Evolutionary conservation across 2,329 filamentous ascomycete species (phyloP).

Genomic region (Cylindrodendrum hubeiense): DNA sequence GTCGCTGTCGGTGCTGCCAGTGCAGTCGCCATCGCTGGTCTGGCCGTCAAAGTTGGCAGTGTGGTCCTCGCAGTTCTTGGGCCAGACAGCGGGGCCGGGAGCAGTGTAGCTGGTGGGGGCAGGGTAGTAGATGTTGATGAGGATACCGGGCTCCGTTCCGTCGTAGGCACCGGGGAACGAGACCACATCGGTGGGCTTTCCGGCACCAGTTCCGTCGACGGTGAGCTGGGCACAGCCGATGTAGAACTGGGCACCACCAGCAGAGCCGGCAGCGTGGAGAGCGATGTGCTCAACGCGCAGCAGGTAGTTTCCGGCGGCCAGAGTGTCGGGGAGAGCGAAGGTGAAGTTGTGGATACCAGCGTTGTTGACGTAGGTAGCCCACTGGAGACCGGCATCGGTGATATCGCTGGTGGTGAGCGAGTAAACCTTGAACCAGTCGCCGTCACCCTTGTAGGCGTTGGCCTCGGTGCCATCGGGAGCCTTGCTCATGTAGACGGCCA

Average conservation of each 20-base stretch:
- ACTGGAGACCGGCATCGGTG: slow-evolving; percentile 46
- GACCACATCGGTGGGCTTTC: slow-evolving; percentile 44
- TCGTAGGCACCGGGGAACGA: slow-evolving; percentile 50
- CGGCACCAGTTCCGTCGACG: slow-evolving; percentile 48
- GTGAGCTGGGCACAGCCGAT: slow-evolving; percentile 51
- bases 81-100: slow-evolving; percentile 51
- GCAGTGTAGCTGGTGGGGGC: slow-evolving; percentile 48
- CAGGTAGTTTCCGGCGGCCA: slow-evolving; percentile 49
- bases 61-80: slow-evolving; percentile 51
- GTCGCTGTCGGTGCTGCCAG: slow-evolving; percentile 42
- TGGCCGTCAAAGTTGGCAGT: slow-evolving; percentile 51
- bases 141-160: slow-evolving; percentile 49
- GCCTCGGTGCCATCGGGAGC: slow-evolving; percentile 45
- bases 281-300: slow-evolving; percentile 53
- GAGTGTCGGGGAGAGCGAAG: slow-evolving; percentile 46
- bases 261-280: slow-evolving; percentile 48
- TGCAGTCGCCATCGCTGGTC: slow-evolving; percentile 52
- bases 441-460: slow-evolving; percentile 49
- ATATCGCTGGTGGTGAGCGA: slow-evolving; percentile 47
- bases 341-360: slow-evolving; percentile 51
- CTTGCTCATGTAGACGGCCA: slow-evolving; percentile 53
- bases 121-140: slow-evolving; percentile 53
- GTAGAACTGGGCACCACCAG: slow-evolving; percentile 54
- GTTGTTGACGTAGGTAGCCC: slow-evolving; percentile 48
- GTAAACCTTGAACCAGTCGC: slow-evolving; percentile 55